A percentile compares a stretch with the other conserved stretches of the same genome.
These are phyloP conservation scores for Russula dissimulans DNA, from an alignment of 768 basidiomycete genomes.

Conservation along the genomic window DNA sequence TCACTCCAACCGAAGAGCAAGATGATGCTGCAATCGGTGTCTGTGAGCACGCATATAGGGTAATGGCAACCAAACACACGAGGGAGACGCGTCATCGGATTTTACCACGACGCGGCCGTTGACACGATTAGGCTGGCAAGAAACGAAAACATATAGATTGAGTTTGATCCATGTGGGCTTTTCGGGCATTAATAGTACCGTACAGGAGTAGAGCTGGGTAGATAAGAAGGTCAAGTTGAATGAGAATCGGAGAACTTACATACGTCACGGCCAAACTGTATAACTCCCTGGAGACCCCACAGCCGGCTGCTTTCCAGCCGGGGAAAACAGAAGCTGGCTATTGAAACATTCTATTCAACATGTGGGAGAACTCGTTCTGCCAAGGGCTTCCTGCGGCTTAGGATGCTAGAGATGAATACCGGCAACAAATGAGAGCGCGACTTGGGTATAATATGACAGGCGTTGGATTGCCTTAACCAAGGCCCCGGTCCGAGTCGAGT, in stretches of 20 bases:
- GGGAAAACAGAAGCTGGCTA: not conserved
- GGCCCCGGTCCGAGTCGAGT: too few relatives aligned
- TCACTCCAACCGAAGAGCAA: constrained; percentile 21
- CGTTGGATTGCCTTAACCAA: too few relatives aligned
- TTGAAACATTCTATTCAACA: too few relatives aligned
- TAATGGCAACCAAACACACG: constrained; percentile 7
- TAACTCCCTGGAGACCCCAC: not conserved
- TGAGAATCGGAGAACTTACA: not conserved
- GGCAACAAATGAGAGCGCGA: too few relatives aligned
- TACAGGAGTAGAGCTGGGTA: not conserved
- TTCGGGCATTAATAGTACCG: not conserved
- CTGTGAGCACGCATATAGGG: not conserved
- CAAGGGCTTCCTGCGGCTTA: too few relatives aligned
- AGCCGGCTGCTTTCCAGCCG: not conserved
- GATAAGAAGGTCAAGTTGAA: not conserved
- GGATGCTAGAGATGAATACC: too few relatives aligned
- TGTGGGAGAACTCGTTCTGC: too few relatives aligned
- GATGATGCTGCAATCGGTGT: constrained; percentile 10
- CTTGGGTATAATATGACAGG: too few relatives aligned
- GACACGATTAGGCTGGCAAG: not conserved
- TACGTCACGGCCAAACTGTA: not conserved
- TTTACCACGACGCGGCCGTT: constrained; percentile 5
- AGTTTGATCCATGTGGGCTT: constrained; percentile 12
- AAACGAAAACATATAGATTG: constrained; percentile 17
- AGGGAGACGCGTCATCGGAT: constrained; percentile 10